Evolutionary conservation across 148 eudicot genomes (phyloP).

Genomic region (Simmondsia chinensis): DNA sequence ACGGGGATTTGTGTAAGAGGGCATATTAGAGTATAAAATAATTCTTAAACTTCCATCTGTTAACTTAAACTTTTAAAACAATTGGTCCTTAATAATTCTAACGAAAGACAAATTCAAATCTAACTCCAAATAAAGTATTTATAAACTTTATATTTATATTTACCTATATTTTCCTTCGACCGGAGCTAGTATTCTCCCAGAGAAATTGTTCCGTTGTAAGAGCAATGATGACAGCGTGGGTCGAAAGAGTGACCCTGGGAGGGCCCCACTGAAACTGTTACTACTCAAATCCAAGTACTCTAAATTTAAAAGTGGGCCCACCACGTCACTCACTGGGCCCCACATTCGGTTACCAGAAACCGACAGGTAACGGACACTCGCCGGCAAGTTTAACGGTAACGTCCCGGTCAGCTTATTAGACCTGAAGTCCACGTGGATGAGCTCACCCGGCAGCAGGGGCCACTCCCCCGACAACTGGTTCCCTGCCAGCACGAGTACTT

Average conservation of each 20-base stretch:
- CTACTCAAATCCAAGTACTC: conserved; percentile 56
- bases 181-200: conserved; percentile 19
- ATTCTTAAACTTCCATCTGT: no score
- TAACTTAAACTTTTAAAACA: no score
- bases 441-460: conserved; percentile 16
- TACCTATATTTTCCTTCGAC: no score
- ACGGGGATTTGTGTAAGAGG: no score
- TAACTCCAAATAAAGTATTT: no score
- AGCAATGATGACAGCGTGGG: conserved; percentile 29
- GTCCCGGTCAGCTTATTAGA: conserved; percentile 27
- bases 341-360: conserved; percentile 36
- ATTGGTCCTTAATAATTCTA: no score
- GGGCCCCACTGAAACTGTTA: conserved; percentile 53
- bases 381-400: conserved; percentile 32
- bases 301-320: conserved; percentile 26
- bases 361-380: conserved; percentile 51
- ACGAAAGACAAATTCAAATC: no score
- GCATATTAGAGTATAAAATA: no score
- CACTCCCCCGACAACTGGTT: conserved; percentile 36
- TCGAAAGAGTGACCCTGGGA: conserved; percentile 35
- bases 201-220: conserved; percentile 47
- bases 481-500: conserved; percentile 30
- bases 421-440: conserved; percentile 41
- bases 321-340: conserved; percentile 41
- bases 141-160: no score